phyloP scores from a whole-genome alignment of 441 rosid genomes.

The Metrosideros polymorpha region DNA sequence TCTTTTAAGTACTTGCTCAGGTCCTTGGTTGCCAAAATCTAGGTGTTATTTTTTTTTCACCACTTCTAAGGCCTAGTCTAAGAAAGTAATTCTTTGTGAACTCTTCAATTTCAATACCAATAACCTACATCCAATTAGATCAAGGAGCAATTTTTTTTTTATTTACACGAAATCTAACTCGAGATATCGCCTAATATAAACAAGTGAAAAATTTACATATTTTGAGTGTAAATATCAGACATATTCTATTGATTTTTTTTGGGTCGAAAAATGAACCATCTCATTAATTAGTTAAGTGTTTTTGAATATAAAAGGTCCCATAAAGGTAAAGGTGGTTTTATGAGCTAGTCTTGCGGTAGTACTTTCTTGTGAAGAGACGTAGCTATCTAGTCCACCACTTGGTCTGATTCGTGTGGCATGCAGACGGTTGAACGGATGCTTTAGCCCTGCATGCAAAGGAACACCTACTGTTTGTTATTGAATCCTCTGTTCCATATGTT shows the following conservation, averaged over 20 bases:
- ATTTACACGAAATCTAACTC: background rate
- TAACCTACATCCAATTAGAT: background rate
- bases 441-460: background rate
- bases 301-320: background rate
- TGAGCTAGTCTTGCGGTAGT: background rate
- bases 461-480: background rate
- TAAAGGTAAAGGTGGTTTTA: too few species aligned
- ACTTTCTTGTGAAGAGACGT: too few species aligned
- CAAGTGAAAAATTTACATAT: rapidly evolving
- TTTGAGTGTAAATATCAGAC: background rate
- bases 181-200: background rate
- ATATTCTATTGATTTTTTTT: background rate
- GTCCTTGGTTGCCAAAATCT: too few species aligned
- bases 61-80: background rate
- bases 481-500: background rate
- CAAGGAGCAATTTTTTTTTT: background rate
- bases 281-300: rapidly evolving
- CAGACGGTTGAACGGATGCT: too few species aligned
- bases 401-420: too few species aligned
- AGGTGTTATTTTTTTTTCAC: background rate
- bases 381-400: too few species aligned
- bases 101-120: background rate
- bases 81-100: background rate
- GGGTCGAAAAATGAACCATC: too few species aligned
- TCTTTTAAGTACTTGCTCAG: too few species aligned